Conservation (phyloP, 2,329 filamentous ascomycete species). For the Cladosporium phlei region DNA sequence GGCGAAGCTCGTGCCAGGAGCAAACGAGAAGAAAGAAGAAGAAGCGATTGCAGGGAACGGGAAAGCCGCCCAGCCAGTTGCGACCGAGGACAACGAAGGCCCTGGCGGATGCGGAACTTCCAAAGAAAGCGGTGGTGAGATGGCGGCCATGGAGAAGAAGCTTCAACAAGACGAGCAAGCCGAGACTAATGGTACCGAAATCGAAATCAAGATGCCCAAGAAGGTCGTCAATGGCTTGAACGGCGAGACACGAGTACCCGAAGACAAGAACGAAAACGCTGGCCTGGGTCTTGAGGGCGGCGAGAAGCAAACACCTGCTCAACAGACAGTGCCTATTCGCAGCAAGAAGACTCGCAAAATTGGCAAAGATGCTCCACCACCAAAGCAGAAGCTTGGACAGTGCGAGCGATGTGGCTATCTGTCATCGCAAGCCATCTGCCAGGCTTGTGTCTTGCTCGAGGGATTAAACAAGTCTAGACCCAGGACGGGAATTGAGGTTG, state of each 20-base stretch:
- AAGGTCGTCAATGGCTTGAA: conserved; percentile 9
- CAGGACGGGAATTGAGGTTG: conserved; percentile 36
- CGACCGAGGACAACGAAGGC: conserved; percentile 51
- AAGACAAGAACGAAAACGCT: conserved; percentile 1
- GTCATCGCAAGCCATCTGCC: conserved; percentile 88
- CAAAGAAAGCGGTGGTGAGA: conserved; percentile 64
- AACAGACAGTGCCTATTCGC: conserved; percentile 24
- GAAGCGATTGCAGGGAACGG: background rate
- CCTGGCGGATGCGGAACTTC: conserved; percentile 70
- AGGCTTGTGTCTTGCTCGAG: conserved; percentile 86
- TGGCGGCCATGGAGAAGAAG: conserved; percentile 74
- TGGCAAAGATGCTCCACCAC: conserved; percentile 19
- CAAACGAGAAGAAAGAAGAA: conserved; percentile 17
- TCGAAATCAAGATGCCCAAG: conserved; percentile 51
- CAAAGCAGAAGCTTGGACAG: conserved; percentile 71
- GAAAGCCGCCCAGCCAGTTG: conserved; percentile 13
- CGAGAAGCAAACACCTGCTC: background rate
- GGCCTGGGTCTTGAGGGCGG: background rate
- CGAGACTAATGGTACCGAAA: conserved; percentile 52
- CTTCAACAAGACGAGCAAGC: conserved; percentile 62
- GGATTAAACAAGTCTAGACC: conserved; percentile 72
- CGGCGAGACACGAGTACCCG: background rate
- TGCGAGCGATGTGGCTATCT: conserved; percentile 91
- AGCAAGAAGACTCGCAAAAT: conserved; percentile 18
- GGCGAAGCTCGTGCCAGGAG: conserved; percentile 71